A percentile compares a stretch with the other conserved stretches of the same genome.
phyloP scores from a whole-genome alignment of 1,284 basidiomycete genomes.

The Cutaneotrichosporon sp. region DNA sequence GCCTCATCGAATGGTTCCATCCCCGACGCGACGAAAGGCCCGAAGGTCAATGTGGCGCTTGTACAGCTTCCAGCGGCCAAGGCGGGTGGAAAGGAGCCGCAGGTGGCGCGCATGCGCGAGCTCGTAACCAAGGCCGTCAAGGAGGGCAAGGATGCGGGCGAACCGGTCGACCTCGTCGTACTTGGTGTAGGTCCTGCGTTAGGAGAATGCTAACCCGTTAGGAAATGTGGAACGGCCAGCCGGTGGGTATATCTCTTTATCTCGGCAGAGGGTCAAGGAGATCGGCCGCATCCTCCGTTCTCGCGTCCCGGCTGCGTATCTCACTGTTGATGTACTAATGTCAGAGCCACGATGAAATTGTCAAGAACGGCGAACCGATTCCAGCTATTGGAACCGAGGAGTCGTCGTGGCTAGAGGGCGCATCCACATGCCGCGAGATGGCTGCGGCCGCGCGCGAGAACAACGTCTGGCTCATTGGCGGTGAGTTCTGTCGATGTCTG shows the following conservation, averaged over 20 bases:
- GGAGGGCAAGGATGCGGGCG: conserved; percentile 2
- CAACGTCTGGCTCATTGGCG: conserved; percentile 72
- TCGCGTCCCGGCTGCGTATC: too few relatives aligned
- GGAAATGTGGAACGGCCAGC: conserved; percentile 17
- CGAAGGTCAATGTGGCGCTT: conserved; percentile 8
- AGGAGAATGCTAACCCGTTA: too few relatives aligned
- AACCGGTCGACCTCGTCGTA: conserved; percentile 9
- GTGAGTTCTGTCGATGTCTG: background rate
- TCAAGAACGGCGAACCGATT: conserved; percentile 10
- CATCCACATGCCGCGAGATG: conserved; percentile 65
- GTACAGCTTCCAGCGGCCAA: conserved; percentile 9
- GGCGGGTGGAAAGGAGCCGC: conserved; percentile 3
- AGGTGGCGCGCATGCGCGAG: conserved; percentile 10
- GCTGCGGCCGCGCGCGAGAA: conserved; percentile 69
- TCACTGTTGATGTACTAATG: too few relatives aligned
- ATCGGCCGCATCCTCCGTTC: too few relatives aligned
- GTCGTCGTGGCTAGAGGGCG: conserved; percentile 6
- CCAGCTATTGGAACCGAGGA: conserved; percentile 2
- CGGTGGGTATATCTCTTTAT: background rate
- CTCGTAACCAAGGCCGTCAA: conserved; percentile 10
- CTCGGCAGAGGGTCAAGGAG: too few relatives aligned
- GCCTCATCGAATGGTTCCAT: background rate
- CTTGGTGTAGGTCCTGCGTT: conserved; percentile 6
- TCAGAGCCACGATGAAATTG: conserved; percentile 3
- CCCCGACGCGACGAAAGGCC: conserved; percentile 2